Evolutionary conservation across 768 basidiomycete species (phyloP), one percentile per base, ranked within the genome.

Genomic region (Mycena metata): DNA sequence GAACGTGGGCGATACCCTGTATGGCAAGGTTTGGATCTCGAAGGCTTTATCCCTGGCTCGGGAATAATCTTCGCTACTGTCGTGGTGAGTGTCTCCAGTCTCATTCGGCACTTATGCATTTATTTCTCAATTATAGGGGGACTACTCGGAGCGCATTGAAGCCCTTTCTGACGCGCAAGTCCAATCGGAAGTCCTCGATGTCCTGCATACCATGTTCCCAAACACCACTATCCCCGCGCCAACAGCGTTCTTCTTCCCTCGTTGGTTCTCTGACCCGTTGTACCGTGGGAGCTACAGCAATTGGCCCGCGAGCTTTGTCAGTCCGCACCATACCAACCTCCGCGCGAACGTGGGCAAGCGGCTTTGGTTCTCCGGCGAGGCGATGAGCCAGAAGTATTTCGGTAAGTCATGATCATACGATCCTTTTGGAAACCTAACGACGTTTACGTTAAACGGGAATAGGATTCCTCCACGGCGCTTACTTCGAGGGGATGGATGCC

Each of bases 211-310:
- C 1, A 92, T 92, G 90, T 91, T 82, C 76, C 89, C 87, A 3
- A 79, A 85, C 60, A 77, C 78, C 56, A 80, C 79, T 5, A 80
- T 92, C 13, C 90, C 90, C 8, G 83, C 84, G 5, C 90, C 91
- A 0, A 69, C 81, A 7, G 88, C 83, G 35, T 88, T 92, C 75
- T 82, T 83, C 73, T 84, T 88, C 69, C 83, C 84, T 4, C 77
- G 82, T 4, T 92, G 91, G 91, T 70, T 81, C 51, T 75, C 76
- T 15, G 83, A 91, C 72, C 83, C 85, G 4, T 77, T 85, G 3
- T 88, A 83, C 75, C 82, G 89, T 23, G 89, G 89, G 5, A 87
- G 89, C 5, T 92, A 89, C 70, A 88, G 88, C 23, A 92, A 91
- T 67, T 92, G 90, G 90, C 90, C 90, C 0, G 82, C 91, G 0